Base-by-base conservation (phyloP, 2,329 filamentous ascomycete species). In the Phoma herbarum region DNA sequence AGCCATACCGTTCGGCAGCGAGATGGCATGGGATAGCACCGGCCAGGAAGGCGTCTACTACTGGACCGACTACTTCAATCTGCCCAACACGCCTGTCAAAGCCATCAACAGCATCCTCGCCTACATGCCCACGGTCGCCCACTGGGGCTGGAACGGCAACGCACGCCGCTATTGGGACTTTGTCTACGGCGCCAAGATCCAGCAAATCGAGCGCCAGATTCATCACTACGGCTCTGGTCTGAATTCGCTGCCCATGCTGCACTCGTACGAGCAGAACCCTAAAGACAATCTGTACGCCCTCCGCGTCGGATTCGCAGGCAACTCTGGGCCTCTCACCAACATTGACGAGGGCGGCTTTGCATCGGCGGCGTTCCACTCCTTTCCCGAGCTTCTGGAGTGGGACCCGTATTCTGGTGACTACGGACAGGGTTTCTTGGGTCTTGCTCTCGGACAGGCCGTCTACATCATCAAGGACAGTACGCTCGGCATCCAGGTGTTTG, bases 101-200 rank as follows among this genome's bases (percentile, higher is more conserved):
- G 82, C 89, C 0, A 76, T 87, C 44, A 78, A 83, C 54, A 83
- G 81, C 22, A 84, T 88, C 4, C 68, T 85, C 1, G 85, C 83
- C 0, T 87, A 83, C 61, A 85, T 82, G 77, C 85, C 85, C 0
- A 84, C 83, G 0, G 81, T 88, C 0, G 77, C 84, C 0, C 85
- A 87, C 61, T 88, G 86, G 86, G 86, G 83, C 2, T 88, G 83
- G 83, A 86, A 88, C 50, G 85, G 85, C 12, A 87, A 87, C 60
- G 84, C 85, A 0, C 79, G 86, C 1, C 74, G 85, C 6, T 87
- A 87, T 69, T 87, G 85, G 85, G 85, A 88, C 64, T 85, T 85
- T 51, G 71, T 83, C 73, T 84, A 76, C 68, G 81, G 66, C 1
- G 79, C 76, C 14, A 80, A 81, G 60, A 64, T 80, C 11, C 59